Base-by-base conservation (phyloP, 208 protist genomes). In the Plasmodiophora brassicae region DNA sequence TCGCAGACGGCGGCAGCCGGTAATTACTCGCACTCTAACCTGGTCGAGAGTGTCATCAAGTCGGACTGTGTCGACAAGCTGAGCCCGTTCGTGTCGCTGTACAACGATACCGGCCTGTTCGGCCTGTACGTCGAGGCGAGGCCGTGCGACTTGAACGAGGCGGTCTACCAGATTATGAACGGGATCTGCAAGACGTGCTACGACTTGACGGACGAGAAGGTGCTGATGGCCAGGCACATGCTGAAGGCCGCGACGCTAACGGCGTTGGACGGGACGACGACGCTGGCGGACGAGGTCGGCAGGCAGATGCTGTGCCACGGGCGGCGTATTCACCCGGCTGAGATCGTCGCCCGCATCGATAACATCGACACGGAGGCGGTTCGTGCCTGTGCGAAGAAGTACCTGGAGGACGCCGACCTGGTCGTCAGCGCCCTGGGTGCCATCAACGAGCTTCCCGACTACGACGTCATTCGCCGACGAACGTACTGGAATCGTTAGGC, bases 261-360 rank as follows among this genome's bases (percentile, higher is more conserved):
- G 43, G 28, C 28, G 45, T 38, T 90, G 38, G 87, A 39, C 8
- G 96, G 95, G 87, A 97, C 95, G n/a, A 96, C 94, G 35, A 94
- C 96, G 85, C 94, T 96, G 60, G 93, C 94, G 14, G 97, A 99
- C 91, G 97, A 98, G 78, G 94, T 99, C 45, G 97, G 97, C n/a
- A 92, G 97, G 25, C 96, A 99, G 91, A 94, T 99, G 91, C 96
- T 99, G 88, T 91, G 90, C 46, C 90, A 92, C 38, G 93, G 94
- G 46, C 93, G 95, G 54, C 89, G 93, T 71, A 87, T 93, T 1
- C 92, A 96, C 25, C 89, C 97, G 46, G 89, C 92, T 43, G 97
- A 99, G 91, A 90, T 96, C 32, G 96, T 97, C 87, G 93, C 94
- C 38, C 92, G 94, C 39, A 95, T 99, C 57, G 95, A 98, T 88